These are phyloP conservation scores for Auricularia heimuer DNA, from an alignment of 768 basidiomycete species.

Conservation along the genomic window DNA sequence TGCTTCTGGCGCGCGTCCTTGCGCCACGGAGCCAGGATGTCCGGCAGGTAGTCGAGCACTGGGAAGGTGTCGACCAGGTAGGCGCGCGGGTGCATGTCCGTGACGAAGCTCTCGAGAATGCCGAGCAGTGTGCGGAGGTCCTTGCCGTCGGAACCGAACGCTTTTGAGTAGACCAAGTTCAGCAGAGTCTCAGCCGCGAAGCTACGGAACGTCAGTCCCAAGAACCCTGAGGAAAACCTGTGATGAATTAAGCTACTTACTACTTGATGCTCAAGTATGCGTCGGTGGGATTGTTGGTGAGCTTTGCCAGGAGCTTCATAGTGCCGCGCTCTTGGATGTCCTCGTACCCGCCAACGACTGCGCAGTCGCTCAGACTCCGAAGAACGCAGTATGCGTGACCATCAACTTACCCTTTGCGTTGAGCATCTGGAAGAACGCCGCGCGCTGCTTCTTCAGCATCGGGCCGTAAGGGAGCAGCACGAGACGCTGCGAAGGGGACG, in stretches of 20 bases:
- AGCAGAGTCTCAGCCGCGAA: neutral
- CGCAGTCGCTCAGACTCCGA: neutral
- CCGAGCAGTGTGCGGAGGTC: conserved; percentile 15
- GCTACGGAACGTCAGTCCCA: neutral
- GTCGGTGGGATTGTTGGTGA: neutral
- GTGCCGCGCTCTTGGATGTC: neutral
- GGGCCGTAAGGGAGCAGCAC: conserved; percentile 13
- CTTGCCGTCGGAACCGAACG: conserved; percentile 10
- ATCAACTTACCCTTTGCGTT: neutral
- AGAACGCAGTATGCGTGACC: neutral
- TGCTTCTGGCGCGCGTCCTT: conserved; percentile 10
- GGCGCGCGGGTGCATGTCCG: conserved; percentile 14
- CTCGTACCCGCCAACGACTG: neutral
- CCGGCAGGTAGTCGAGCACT: conserved; percentile 9
- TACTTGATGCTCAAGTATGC: neutral
- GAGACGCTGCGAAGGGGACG: conserved; percentile 4
- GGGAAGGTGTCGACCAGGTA: conserved; percentile 11
- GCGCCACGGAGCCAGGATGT: conserved; percentile 13
- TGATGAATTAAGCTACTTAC: neutral
- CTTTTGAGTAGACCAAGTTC: neutral
- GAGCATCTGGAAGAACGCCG: conserved; percentile 13
- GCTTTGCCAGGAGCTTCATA: neutral
- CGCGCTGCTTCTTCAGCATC: conserved; percentile 11
- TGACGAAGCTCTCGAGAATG: conserved; percentile 18
- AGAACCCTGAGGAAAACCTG: no score